Conservation (phyloP, 1,284 basidiomycete species). For the Puccinia brachypodii region DNA sequence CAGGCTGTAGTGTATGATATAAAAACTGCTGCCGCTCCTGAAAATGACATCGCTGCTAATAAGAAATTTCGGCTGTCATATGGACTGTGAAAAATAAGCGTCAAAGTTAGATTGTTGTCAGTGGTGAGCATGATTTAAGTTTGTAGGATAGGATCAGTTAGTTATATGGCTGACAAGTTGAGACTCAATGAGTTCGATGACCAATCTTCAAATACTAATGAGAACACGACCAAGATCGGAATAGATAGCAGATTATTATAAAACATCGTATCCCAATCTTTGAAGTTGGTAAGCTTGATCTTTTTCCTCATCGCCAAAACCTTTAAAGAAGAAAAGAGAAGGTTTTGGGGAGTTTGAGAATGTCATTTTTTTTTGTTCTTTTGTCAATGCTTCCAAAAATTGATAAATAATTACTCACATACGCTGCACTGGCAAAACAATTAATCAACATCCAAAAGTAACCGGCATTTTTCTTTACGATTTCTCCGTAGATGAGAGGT, state of each 20-base stretch:
- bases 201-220: slow-evolving; percentile 89
- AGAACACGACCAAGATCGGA: slow-evolving; percentile 80
- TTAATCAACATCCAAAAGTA: slow-evolving; percentile 97
- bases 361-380: too few species aligned
- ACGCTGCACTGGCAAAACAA: slow-evolving; percentile 85
- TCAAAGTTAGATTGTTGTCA: not conserved
- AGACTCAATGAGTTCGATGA: slow-evolving; percentile 70
- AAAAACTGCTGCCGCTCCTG: slow-evolving; percentile 92
- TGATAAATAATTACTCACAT: slow-evolving; percentile 65
- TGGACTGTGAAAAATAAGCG: slow-evolving; percentile 64
- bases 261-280: slow-evolving; percentile 99
- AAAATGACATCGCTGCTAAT: slow-evolving; percentile 86
- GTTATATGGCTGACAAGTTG: slow-evolving; percentile 91
- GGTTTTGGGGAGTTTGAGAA: not conserved
- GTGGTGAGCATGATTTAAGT: not conserved
- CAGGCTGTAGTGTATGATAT: slow-evolving; percentile 99
- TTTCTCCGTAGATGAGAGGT: slow-evolving; percentile 50
- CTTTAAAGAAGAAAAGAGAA: slow-evolving; percentile 58
- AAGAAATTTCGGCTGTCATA: slow-evolving; percentile 75
- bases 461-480: slow-evolving; percentile 70
- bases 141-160: not conserved
- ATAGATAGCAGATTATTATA: slow-evolving; percentile 98
- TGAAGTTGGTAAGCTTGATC: slow-evolving; percentile 97
- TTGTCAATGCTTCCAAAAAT: too few species aligned
- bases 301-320: slow-evolving; percentile 93